Evolutionary conservation across 352 stramenopile species (phyloP).

Genomic region (Globisporangium echinulatum): DNA sequence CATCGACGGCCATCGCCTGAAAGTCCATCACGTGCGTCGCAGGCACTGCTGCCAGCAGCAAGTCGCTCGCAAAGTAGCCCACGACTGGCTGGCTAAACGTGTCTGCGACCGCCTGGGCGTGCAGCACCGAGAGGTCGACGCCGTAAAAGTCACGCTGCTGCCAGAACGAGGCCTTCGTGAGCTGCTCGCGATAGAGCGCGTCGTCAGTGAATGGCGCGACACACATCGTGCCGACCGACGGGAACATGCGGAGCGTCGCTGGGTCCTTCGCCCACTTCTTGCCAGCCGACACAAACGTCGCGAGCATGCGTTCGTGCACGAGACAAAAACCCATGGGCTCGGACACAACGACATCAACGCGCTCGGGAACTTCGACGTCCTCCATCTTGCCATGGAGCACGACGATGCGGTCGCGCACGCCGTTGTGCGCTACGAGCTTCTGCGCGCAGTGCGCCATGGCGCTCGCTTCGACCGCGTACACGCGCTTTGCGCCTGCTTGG

Average conservation of each 20-base stretch:
- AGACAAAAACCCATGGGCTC: slow-evolving; percentile 99
- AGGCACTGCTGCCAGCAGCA: slow-evolving; percentile 50
- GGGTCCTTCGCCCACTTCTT: slow-evolving; percentile 91
- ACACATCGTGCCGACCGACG: slow-evolving; percentile 96
- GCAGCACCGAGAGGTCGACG: slow-evolving; percentile 92
- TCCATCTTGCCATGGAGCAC: slow-evolving; percentile 98
- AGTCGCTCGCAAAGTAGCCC: slow-evolving; percentile 86
- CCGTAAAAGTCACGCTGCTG: slow-evolving; percentile 96
- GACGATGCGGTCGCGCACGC: slow-evolving; percentile 92
- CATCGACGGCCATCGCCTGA: slow-evolving; percentile 49
- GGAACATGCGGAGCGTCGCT: slow-evolving; percentile 92
- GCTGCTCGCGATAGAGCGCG: slow-evolving; percentile 90
- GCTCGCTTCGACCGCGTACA: slow-evolving; percentile 94
- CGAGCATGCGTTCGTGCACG: slow-evolving; percentile 98
- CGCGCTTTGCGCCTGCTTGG: slow-evolving; percentile 94
- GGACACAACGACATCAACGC: slow-evolving; percentile 98
- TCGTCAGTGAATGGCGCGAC: slow-evolving; percentile 94
- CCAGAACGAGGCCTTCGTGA: slow-evolving; percentile 92
- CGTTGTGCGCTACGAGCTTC: slow-evolving; percentile 93
- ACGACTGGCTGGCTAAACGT: slow-evolving; percentile 96
- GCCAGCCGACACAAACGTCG: slow-evolving; percentile 94
- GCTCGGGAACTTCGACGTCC: slow-evolving; percentile 92
- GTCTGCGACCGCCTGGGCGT: slow-evolving; percentile 93
- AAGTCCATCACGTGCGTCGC: slow-evolving; percentile 87
- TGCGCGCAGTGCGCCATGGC: slow-evolving; percentile 97